Evolutionary conservation across 1,284 basidiomycete species (phyloP).

Genomic region (Trametes hirsuta): DNA sequence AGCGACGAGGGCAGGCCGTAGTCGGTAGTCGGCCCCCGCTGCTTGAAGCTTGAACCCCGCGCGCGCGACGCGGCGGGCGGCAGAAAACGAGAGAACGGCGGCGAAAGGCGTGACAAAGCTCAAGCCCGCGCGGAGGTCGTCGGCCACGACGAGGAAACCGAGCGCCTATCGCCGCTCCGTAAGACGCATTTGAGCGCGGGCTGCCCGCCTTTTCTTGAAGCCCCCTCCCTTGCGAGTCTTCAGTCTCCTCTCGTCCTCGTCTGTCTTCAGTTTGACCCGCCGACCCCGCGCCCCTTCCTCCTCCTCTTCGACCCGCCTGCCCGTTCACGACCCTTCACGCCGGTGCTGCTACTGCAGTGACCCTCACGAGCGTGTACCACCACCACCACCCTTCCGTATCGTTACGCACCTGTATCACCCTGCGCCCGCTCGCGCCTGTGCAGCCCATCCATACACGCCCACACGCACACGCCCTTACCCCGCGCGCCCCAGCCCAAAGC

Average conservation of each 20-base stretch:
- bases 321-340: neutral
- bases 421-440: neutral
- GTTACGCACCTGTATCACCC: neutral
- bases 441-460: neutral
- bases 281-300: neutral
- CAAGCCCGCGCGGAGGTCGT: neutral
- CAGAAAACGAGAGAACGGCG: too few relatives aligned
- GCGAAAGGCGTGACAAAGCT: neutral
- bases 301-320: neutral
- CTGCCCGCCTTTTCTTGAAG: neutral
- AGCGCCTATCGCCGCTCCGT: neutral
- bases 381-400: neutral
- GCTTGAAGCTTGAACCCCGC: too few relatives aligned
- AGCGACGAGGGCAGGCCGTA: too few relatives aligned
- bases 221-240: neutral
- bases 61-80: too few relatives aligned
- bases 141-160: neutral
- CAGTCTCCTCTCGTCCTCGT: neutral
- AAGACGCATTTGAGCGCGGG: neutral
- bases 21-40: too few relatives aligned
- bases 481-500: neutral
- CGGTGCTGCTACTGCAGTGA: neutral
- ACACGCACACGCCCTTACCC: neutral
- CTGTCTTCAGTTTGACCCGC: constrained; percentile 1
- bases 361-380: neutral